Base-by-base conservation (phyloP, 148 eudicot genomes). In the Cornus kousa region DNA sequence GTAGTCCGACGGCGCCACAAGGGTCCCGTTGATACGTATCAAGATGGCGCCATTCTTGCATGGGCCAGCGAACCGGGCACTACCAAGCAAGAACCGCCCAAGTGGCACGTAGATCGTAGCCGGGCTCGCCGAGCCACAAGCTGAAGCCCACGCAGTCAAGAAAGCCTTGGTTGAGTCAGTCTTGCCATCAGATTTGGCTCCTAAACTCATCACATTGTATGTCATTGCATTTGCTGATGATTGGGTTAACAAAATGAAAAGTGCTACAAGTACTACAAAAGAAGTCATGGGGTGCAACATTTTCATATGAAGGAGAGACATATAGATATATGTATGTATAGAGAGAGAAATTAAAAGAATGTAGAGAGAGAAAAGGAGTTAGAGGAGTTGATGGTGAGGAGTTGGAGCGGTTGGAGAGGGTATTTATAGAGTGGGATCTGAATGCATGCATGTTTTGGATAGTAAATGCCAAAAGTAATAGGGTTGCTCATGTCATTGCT, bases 1-100 rank as follows among this genome's bases (percentile, higher is more conserved):
- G 48, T 79, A 88, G 53, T 84, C 72, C 1, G 87, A 19, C 0
- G 88, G 87, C 0, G 83, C 88, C 7, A 88, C 82, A 9, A 88
- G n/a, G 19, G 84, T 82, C 16, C 90, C 90, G 28, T 73, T 78
- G 2, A 88, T 84, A 28, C 73, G 83, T 12, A 88, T 77, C 0
- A 14, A 72, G 19, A 86, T 80, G 23, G 64, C 65, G 8, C 14
- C 72, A 12, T 75, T 82, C 71, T 79, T 81, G 50, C 87, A 83
- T 1, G 59, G 72, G 7, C 86, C 82, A 7, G 60, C 57, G 48
- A 84, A 85, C 4, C 77, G 5, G 13, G 71, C 73, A 23, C 37
- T 31, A n/a, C 50, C 73, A 11, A 88, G 68, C 67, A 82, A 40
- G 80, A 43, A 88, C 69, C 81, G 76, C 3, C 88, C 91, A 0